Evolutionary conservation across 768 basidiomycete species (phyloP).

Genomic region (Nidularia sp.): DNA sequence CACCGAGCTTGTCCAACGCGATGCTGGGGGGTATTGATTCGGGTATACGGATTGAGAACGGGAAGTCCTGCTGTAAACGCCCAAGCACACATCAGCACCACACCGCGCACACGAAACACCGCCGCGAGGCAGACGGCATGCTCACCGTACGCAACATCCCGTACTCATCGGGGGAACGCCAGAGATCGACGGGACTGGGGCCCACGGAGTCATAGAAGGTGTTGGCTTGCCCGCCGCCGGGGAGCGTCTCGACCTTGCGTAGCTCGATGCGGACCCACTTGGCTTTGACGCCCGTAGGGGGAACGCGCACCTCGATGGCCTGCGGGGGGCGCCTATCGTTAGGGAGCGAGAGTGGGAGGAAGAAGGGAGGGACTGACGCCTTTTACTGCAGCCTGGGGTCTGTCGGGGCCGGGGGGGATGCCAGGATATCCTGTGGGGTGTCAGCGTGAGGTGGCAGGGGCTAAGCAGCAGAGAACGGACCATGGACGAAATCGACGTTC

Average conservation of each 20-base stretch:
- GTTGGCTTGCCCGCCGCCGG: slow-evolving; percentile 63
- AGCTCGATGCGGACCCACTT: slow-evolving; percentile 92
- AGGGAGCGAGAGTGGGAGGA: neutral
- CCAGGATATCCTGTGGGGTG: slow-evolving; percentile 68
- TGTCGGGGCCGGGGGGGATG: slow-evolving; percentile 73
- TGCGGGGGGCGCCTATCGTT: slow-evolving; percentile 18
- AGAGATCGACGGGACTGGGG: slow-evolving; percentile 76
- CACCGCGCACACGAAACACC: neutral
- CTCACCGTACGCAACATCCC: slow-evolving; percentile 62
- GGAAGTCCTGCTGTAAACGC: slow-evolving; percentile 69
- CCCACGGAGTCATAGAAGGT: slow-evolving; percentile 81
- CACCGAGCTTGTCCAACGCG: slow-evolving; percentile 72
- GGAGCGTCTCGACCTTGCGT: slow-evolving; percentile 84
- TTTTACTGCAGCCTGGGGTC: slow-evolving; percentile 81
- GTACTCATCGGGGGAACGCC: slow-evolving; percentile 79
- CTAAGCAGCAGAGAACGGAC: slow-evolving; percentile 30
- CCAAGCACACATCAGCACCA: slow-evolving; percentile 2
- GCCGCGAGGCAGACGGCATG: slow-evolving; percentile 8
- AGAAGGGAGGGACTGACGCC: slow-evolving; percentile 54
- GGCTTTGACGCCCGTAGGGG: slow-evolving; percentile 73
- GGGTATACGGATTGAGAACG: slow-evolving; percentile 88
- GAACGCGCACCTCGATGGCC: slow-evolving; percentile 84
- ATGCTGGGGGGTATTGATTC: slow-evolving; percentile 88
- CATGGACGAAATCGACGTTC: slow-evolving; percentile 86
- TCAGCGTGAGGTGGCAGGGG: slow-evolving; percentile 3